Evolutionary conservation across 192 early-diverging fungal genomes (phyloP).

Genomic region (Mortierella claussenii): DNA sequence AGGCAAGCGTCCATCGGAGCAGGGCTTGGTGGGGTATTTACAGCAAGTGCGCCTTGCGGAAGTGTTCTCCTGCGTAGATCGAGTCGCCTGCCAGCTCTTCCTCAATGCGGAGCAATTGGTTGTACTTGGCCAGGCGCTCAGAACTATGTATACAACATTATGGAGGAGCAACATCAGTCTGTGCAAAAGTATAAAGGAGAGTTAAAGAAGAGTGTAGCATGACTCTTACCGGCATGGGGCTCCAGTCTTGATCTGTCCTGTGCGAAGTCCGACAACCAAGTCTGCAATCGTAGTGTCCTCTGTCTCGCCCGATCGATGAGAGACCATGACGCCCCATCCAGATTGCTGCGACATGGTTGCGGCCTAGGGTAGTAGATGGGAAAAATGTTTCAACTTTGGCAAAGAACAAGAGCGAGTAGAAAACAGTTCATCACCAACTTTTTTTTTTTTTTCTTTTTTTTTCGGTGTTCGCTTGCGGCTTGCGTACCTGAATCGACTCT

Average conservation of each 20-base stretch:
- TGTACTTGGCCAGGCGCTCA: slow-evolving; percentile 97
- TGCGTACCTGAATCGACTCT: slow-evolving; percentile 80
- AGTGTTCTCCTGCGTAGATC: slow-evolving; percentile 90
- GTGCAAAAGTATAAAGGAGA: not conserved
- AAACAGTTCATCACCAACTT: too few relatives aligned
- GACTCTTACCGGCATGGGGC: slow-evolving; percentile 78
- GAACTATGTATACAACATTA: slow-evolving; percentile 56
- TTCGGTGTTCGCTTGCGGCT: too few relatives aligned
- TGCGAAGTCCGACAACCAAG: slow-evolving; percentile 93
- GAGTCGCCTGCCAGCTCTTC: slow-evolving; percentile 93
- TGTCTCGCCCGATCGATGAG: slow-evolving; percentile 98
- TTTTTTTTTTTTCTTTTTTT: too few relatives aligned
- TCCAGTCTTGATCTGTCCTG: slow-evolving; percentile 98
- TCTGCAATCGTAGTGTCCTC: slow-evolving; percentile 96
- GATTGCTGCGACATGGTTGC: slow-evolving; percentile 77
- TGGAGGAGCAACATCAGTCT: not conserved
- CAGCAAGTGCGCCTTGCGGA: slow-evolving; percentile 81
- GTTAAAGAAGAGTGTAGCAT: not conserved
- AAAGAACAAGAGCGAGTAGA: not conserved
- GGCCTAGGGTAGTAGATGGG: slow-evolving; percentile 54
- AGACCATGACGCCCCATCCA: slow-evolving; percentile 99
- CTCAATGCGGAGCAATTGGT: slow-evolving; percentile 97
- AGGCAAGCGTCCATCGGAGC: too few relatives aligned
- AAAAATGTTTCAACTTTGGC: too few relatives aligned
- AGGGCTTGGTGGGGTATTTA: too few relatives aligned